phyloP scores from a whole-genome alignment of 1,284 basidiomycete species.

The Peniophora sp. region DNA sequence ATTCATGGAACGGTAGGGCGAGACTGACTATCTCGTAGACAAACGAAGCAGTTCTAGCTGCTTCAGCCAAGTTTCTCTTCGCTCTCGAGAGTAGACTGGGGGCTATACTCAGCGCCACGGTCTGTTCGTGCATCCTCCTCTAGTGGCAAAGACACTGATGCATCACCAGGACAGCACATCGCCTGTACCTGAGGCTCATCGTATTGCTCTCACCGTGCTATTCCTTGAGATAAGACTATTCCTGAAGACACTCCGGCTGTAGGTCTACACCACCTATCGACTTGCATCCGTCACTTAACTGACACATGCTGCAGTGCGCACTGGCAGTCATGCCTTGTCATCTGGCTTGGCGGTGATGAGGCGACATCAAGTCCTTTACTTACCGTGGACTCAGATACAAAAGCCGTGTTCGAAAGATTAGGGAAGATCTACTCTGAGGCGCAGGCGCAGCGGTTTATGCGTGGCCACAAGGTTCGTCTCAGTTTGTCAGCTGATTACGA shows the following conservation, averaged over 20 bases:
- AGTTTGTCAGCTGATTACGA: background rate
- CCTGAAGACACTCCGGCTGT: conserved; percentile 56
- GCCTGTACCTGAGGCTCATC: conserved; percentile 44
- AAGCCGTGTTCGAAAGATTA: conserved; percentile 31
- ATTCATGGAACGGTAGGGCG: no score
- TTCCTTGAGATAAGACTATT: conserved; percentile 55
- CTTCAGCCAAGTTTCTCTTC: conserved; percentile 42
- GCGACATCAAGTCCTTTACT: background rate
- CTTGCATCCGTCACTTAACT: conserved; percentile 2
- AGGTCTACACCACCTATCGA: conserved; percentile 17
- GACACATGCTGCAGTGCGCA: conserved; percentile 30
- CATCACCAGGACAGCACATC: conserved; percentile 41
- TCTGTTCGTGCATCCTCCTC: conserved; percentile 17
- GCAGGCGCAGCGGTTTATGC: conserved; percentile 1
- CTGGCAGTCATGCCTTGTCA: conserved; percentile 47
- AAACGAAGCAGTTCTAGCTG: conserved; percentile 25
- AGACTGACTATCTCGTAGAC: conserved; percentile 15
- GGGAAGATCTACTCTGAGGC: conserved; percentile 25
- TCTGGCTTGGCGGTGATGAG: conserved; percentile 33
- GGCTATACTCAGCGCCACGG: conserved; percentile 55
- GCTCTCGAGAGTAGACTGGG: conserved; percentile 52
- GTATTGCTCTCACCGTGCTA: conserved; percentile 48
- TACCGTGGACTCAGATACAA: conserved; percentile 19
- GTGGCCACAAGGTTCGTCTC: conserved; percentile 7
- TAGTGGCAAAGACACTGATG: background rate